Evolutionary conservation across 495 filamentous ascomycete species (phyloP), one percentile per base, ranked within the genome.

Genomic region (Penicillium longicatenatum): DNA sequence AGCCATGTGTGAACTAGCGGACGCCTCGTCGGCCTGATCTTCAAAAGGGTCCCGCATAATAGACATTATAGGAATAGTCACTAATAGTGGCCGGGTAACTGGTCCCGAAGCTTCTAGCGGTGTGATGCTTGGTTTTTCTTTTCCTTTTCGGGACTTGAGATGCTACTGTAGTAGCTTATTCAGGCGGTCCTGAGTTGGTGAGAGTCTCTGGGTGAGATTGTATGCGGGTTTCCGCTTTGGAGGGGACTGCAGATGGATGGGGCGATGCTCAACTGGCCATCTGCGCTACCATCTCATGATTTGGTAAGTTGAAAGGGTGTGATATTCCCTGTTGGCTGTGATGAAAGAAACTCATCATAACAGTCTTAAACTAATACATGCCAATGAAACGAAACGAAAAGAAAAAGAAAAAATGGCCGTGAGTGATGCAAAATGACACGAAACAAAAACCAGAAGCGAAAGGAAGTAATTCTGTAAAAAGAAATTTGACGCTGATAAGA

Each of bases 81-180:
- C 44, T 22, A 21, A 21, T 46, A 20, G 12, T 30, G 45, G 45
- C 45, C 30, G 45, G 30, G 45, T 48, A 48, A 31, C 30, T 31
- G 45, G 45, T 6, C n/a, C n/a, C n/a, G 20, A 3, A 12, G 9
- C 31, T 35, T 35, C 10, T 35, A 14, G 31, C 31, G 31, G 31
- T 35, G 10, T 35, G 31, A 26, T 26, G 26, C 26, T 26, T 26
- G 46, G 2, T 16, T 30, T 30, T 49, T 30, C 14, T 17, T 49
- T 49, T 49, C 29, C 6, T 29, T 3, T 9, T 26, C 17, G 14
- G 8, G 8, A 2, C 21, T 31, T 8, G 4, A 2, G 24, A 49
- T 49, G 46, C 24, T 49, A 49, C 46, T 30, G 46, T 49, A 12
- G 24, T 24, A 30, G 24, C 22, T 24, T 49, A 30, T 30, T 49